A percentile compares a stretch with the other conserved stretches of the same genome.
These are phyloP conservation scores for Peronosclerospora sorghi DNA, from an alignment of 352 stramenopile genomes.

Conservation along the genomic window DNA sequence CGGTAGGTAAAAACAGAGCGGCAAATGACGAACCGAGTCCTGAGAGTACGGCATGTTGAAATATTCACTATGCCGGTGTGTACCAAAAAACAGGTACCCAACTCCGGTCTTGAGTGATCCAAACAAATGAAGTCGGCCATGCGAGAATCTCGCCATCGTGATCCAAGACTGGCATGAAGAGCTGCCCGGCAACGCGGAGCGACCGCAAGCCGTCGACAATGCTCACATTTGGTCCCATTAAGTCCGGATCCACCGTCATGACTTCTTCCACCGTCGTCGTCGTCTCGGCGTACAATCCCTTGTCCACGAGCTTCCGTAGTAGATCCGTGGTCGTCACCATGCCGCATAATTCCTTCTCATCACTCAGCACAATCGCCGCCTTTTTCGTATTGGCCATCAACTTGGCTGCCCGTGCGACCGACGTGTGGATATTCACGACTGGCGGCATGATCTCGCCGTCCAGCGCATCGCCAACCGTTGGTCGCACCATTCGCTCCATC, in stretches of 20 bases:
- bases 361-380: conserved; percentile 58
- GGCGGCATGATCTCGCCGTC: conserved; percentile 74
- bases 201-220: no score
- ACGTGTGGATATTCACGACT: conserved; percentile 65
- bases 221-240: no score
- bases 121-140: conserved; percentile 84
- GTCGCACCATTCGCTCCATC: conserved; percentile 85
- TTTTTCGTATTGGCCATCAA: no score
- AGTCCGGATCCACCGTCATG: conserved; percentile 78
- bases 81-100: no score
- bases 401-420: conserved; percentile 47
- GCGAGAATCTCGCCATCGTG: conserved; percentile 63
- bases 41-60: no score
- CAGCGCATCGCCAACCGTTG: conserved; percentile 70
- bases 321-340: no score
- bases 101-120: no score
- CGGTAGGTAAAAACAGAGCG: no score
- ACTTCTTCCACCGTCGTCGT: conserved; percentile 69
- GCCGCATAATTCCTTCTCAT: conserved; percentile 53
- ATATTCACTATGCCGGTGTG: no score
- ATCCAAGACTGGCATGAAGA: conserved; percentile 78
- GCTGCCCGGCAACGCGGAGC: conserved; percentile 67
- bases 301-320: conserved; percentile 77
- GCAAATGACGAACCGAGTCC: no score
- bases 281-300: no score